Evolutionary conservation across 2,329 filamentous ascomycete genomes (phyloP).

Genomic region (Camillea tinctor): DNA sequence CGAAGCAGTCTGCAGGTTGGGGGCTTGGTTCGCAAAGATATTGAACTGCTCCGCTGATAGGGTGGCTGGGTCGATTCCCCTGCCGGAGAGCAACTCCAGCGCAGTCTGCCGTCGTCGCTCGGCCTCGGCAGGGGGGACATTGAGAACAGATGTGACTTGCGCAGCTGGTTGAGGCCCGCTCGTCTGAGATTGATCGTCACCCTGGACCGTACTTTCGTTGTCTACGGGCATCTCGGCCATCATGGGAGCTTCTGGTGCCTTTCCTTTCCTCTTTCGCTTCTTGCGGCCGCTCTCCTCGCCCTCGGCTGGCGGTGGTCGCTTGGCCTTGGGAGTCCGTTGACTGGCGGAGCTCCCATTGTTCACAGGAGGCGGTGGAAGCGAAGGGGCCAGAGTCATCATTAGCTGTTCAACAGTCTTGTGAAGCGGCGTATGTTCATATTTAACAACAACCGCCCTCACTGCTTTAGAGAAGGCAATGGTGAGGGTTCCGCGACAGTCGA

Average conservation of each 20-base stretch:
- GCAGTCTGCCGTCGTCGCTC: slow-evolving; percentile 50
- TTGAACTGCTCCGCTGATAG: slow-evolving; percentile 56
- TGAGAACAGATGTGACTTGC: slow-evolving; percentile 35
- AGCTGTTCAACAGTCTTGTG: slow-evolving; percentile 55
- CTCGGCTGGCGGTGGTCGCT: slow-evolving; percentile 28
- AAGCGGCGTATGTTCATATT: slow-evolving; percentile 56
- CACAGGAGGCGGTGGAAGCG: slow-evolving; percentile 35
- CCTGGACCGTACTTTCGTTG: slow-evolving; percentile 5
- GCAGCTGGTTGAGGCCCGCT: slow-evolving; percentile 11
- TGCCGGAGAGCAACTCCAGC: slow-evolving; percentile 44
- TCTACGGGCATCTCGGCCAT: slow-evolving; percentile 3
- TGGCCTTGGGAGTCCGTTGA: slow-evolving; percentile 29
- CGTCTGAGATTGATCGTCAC: slow-evolving; percentile 12
- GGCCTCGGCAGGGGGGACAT: slow-evolving; percentile 46
- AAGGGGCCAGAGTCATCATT: slow-evolving; percentile 45
- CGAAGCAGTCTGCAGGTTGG: slow-evolving; percentile 53
- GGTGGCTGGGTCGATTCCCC: slow-evolving; percentile 51
- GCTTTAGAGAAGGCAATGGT: slow-evolving; percentile 49
- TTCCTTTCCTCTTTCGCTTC: slow-evolving; percentile 29
- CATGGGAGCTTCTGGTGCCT: slow-evolving; percentile 21
- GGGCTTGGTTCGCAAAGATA: slow-evolving; percentile 60
- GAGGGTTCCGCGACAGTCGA: slow-evolving; percentile 56
- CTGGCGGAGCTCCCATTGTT: slow-evolving; percentile 18
- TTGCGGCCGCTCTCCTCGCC: slow-evolving; percentile 26
- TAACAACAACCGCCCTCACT: slow-evolving; percentile 47